Evolutionary conservation across 176 grass and related monocot genomes (phyloP), one percentile per base, ranked within the genome.

Genomic region (Carex scoparia): DNA sequence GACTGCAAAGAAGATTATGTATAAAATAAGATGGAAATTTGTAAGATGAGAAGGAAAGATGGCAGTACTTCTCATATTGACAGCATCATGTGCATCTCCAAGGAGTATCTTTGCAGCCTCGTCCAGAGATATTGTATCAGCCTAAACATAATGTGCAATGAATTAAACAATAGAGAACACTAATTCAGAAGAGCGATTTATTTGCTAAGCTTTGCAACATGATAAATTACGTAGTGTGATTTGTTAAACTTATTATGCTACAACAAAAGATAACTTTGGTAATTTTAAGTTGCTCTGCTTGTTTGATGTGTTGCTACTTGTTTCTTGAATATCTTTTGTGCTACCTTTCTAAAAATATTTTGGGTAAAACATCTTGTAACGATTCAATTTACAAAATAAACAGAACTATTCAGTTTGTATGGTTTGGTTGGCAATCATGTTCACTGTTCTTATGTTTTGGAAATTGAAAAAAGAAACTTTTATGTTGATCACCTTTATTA

Each of bases 51-150:
- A 82, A 65, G 40, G 63, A 69, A 15, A 82, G 18, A 40, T 62
- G 62, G 62, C 57, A 81, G 91, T 78, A 78, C 95, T 98, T 94
- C 93, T 93, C 93, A 98, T 98, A 58, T 95, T 91, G 68, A 84
- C 89, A 74, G 89, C 77, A 23, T 91, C 95, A 7, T 93, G 86
- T 54, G 79, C 87, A 69, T 95, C 93, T 82, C 93, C 91, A 49
- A 99, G 91, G 35, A 99, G 93, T 65, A 89, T 57, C 73, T 65
- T 89, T 70, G 93, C 96, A 63, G 88, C 91, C 48, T 94, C 93
- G 67, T 99, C 93, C 40, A 97, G 91, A 40, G 91, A 87, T 76
- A 94, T 86, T 4, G 88, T 91, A 37, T 89, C 84, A n/a, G 74
- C 64, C 96, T 99, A 89, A 60, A 42, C 13, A n/a, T 65, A 53